phyloP scores from a whole-genome alignment of 139 green algal species.

The Picochlorum costavermella region DNA sequence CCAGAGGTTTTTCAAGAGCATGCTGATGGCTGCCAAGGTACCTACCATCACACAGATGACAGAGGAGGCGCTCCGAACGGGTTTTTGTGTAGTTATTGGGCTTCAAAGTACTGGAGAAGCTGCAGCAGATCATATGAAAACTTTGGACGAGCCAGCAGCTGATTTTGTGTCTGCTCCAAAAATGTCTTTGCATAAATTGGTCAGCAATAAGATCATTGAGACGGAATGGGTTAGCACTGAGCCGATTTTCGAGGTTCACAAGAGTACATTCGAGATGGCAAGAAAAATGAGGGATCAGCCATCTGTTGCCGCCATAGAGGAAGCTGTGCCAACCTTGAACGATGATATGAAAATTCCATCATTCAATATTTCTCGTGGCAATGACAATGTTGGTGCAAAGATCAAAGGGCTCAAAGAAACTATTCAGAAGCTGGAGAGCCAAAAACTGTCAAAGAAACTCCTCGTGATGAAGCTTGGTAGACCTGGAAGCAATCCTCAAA shows the following conservation, averaged over 20 bases:
- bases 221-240: too few relatives aligned
- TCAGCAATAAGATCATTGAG: slow-evolving; percentile 9
- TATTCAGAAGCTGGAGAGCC: too few relatives aligned
- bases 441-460: too few relatives aligned
- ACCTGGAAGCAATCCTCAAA: too few relatives aligned
- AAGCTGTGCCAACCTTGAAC: neutral
- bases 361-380: too few relatives aligned
- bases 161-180: slow-evolving; percentile 70
- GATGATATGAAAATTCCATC: too few relatives aligned
- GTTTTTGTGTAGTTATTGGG: slow-evolving; percentile 60
- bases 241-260: too few relatives aligned
- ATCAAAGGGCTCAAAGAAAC: too few relatives aligned
- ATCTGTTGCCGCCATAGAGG: slow-evolving; percentile 21
- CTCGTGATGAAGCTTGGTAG: too few relatives aligned
- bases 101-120: slow-evolving; percentile 29
- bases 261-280: slow-evolving; percentile 2
- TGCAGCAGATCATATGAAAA: neutral
- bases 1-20: slow-evolving; percentile 68
- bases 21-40: slow-evolving; percentile 78
- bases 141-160: slow-evolving; percentile 36
- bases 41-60: slow-evolving; percentile 47
- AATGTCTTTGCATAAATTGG: slow-evolving; percentile 49
- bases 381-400: too few relatives aligned
- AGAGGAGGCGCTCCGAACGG: slow-evolving; percentile 42
- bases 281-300: slow-evolving; percentile 27